Evolutionary conservation across 176 grass and related monocot species (phyloP), one percentile per base, ranked within the genome.

Genomic region (Dactylis glomerata): DNA sequence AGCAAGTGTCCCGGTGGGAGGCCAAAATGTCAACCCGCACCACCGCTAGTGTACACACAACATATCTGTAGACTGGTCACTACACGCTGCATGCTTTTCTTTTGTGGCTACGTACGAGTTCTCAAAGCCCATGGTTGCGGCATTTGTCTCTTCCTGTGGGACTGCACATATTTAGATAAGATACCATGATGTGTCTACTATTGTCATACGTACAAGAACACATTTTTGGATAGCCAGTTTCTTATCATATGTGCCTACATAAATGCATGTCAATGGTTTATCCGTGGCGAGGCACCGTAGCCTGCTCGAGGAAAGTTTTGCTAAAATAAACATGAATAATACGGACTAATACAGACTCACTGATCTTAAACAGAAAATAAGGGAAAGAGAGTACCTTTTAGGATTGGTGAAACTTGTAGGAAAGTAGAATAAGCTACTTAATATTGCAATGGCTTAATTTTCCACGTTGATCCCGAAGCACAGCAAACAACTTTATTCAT

Each of bases 1-100:
- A 13, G 37, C 82, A 36, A 26, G 38, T n/a, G 58, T 59, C 38
- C 9, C 19, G 10, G 22, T 50, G 61, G 13, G 26, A 45, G 41
- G 30, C 20, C 63, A 41, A 54, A 71, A 72, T 62, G 88, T 82
- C 82, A 86, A 82, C 64, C 17, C 59, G 83, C 78, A 90, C 78
- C 81, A 78, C 3, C 63, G 6, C 64, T 77, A 64, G 82, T 76
- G 87, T 81, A 81, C 61, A 85, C 77, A 85, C n/a, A 59, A 59
- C 22, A 67, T 52, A 67, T 11, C 8, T 42, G 8, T 22, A 9
- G 17, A 32, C 33, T 30, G 1, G n/a, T 7, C 27, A 14, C 17
- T 44, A 31, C 10, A 13, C 14, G 26, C 1, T 34, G 70, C 58
- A 14, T 24, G 12, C 44, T 46, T 49, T 79, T 46, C 61, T 34